A percentile compares a stretch with the other conserved stretches of the same genome.
Evolutionary conservation across 2,329 filamentous ascomycete genomes (phyloP).

Genomic region (Diaporthe longicolla): DNA sequence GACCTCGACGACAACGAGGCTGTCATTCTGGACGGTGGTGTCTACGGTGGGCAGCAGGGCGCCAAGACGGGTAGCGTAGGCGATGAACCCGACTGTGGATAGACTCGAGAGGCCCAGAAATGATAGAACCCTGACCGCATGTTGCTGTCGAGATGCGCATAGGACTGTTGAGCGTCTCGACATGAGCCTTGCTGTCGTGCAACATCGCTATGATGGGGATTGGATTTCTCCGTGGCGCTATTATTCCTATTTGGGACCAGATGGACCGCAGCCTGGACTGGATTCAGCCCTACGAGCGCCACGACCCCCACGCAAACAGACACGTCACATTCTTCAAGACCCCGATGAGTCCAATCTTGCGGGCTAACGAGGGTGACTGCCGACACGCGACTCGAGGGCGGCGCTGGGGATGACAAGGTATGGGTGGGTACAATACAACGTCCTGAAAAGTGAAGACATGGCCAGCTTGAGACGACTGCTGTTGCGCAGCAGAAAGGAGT

Average conservation of each 20-base stretch:
- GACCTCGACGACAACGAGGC: slow-evolving; percentile 71
- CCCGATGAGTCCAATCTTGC: background rate
- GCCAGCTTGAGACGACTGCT: background rate
- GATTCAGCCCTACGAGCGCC: slow-evolving; percentile 27
- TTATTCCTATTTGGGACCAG: background rate
- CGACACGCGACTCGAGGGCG: background rate
- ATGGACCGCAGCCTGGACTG: background rate
- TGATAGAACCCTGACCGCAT: background rate
- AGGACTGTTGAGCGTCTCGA: too few relatives aligned
- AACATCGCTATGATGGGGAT: background rate
- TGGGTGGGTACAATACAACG: background rate
- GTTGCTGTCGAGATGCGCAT: background rate
- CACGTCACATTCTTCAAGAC: slow-evolving; percentile 16
- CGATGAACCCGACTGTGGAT: slow-evolving; percentile 60
- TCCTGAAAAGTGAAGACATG: background rate
- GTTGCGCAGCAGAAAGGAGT: background rate
- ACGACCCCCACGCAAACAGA: slow-evolving; percentile 15
- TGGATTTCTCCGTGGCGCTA: slow-evolving; percentile 9
- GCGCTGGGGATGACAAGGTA: background rate
- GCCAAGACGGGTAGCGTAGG: slow-evolving; percentile 39
- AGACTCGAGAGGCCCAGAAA: slow-evolving; percentile 22
- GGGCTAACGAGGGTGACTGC: slow-evolving; percentile 7
- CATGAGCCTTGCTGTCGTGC: slow-evolving; percentile 15
- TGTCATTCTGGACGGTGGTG: slow-evolving; percentile 71
- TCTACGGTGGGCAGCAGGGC: slow-evolving; percentile 57